Conservation (phyloP, 768 basidiomycete genomes). For the Xerocomellus chrysenteron region DNA sequence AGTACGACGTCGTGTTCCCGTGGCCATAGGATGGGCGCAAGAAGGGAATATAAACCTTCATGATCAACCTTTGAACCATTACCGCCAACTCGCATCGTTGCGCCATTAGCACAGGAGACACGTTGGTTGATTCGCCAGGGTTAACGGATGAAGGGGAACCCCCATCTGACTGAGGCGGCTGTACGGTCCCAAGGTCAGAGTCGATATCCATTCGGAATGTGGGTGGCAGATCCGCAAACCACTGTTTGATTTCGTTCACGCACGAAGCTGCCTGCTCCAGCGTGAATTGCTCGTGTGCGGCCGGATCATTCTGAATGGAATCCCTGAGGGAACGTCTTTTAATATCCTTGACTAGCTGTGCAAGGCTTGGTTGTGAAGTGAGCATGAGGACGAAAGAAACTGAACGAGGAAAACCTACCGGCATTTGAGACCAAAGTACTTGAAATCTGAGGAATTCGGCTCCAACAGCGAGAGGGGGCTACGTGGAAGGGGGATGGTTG, state of each 20-base stretch:
- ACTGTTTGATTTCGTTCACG: constrained; percentile 56
- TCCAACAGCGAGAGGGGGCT: constrained; percentile 25
- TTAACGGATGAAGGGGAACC: constrained; percentile 3
- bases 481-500: constrained; percentile 41
- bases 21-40: constrained; percentile 38
- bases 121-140: constrained; percentile 13
- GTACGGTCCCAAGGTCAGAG: constrained; percentile 26
- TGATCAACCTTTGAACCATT: constrained; percentile 56
- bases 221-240: constrained; percentile 51
- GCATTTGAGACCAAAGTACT: constrained; percentile 58
- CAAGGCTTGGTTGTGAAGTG: constrained; percentile 42
- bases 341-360: constrained; percentile 60
- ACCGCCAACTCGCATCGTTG: constrained; percentile 63
- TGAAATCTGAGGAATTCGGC: constrained; percentile 36
- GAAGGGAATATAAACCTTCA: constrained; percentile 71
- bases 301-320: constrained; percentile 31
- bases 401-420: constrained; percentile 40
- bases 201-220: constrained; percentile 45
- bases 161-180: constrained; percentile 10
- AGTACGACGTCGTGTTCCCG: constrained; percentile 34
- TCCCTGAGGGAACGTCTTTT: constrained; percentile 51
- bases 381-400: neutral
- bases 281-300: constrained; percentile 38
- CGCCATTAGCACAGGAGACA: constrained; percentile 41
- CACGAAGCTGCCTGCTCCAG: constrained; percentile 61